Evolutionary conservation across 352 stramenopile species (phyloP), one percentile per base, ranked within the genome.

Genomic region (Phytophthora colocasiae): DNA sequence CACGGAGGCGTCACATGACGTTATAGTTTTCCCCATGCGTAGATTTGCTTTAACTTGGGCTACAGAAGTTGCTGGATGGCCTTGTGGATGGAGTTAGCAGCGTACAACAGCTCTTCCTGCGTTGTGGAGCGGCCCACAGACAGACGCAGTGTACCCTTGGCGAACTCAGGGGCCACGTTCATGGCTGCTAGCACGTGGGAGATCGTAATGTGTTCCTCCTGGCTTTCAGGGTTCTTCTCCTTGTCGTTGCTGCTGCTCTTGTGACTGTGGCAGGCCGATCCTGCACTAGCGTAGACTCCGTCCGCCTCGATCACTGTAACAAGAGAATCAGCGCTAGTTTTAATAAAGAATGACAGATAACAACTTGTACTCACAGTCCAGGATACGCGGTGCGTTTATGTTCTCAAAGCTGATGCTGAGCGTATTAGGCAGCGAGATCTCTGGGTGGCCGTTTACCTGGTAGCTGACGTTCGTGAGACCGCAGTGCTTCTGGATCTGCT

Each of bases 151-250:
- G 97, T 99, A 40, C 98, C 97, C 11, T 92, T 75, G 5, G 93
- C 97, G 66, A 90, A 98, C 50, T 95, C 82, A 0, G 72, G 60
- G 6, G 86, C 84, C 5, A 99, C 87, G 55, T 91, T 64, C 90
- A 99, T 99, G 26, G 97, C 96, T 45, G 84, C 60, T 10, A 99
- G 86, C 26, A 99, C 92, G 50, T 93, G 73, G 22, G 92, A 98
- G 29, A 98, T 81, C 45, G 79, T 81, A 49, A 80, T 75, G n/a
- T 80, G 60, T 40, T 73, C 66, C 22, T 80, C 73, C 34, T 72
- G 40, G 11, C 7, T 19, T 26, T 75, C 66, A 1, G 56, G 46
- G 2, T 6, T 49, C 15, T 56, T 63, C 15, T 67, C 44, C 31
- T 66, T 57, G 17, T 55, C 55, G 6, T 50, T 68, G 11, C 70